These are phyloP conservation scores for Hortiboletus flavorubellus DNA, from an alignment of 768 basidiomycete genomes.

Conservation along the genomic window DNA sequence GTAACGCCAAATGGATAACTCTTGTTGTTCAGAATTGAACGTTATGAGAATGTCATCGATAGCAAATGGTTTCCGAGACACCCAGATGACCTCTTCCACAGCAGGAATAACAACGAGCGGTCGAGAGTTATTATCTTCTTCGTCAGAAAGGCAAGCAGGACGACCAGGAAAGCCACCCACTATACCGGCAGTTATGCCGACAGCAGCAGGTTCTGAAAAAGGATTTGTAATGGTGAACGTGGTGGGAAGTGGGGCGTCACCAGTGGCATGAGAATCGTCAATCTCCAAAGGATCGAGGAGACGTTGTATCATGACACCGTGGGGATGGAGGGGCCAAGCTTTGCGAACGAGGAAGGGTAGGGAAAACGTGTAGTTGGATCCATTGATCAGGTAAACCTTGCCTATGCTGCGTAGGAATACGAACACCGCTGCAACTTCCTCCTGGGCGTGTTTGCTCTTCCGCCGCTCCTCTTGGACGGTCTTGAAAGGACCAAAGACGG, in stretches of 20 bases:
- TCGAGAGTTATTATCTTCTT: constrained; percentile 49
- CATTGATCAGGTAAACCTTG: constrained; percentile 67
- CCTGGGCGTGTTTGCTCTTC: constrained; percentile 35
- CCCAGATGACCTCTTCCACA: constrained; percentile 63
- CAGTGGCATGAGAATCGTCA: constrained; percentile 60
- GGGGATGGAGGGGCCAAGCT: constrained; percentile 76
- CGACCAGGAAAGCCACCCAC: constrained; percentile 38
- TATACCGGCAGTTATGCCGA: constrained; percentile 66
- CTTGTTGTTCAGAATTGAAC: constrained; percentile 48
- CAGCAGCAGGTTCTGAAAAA: constrained; percentile 68
- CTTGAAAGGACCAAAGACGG: constrained; percentile 44
- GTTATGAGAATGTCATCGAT: constrained; percentile 55
- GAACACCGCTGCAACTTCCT: constrained; percentile 59
- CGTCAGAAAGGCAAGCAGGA: constrained; percentile 45
- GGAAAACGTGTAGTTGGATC: constrained; percentile 71
- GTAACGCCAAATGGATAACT: constrained; percentile 71
- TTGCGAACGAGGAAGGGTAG: constrained; percentile 76
- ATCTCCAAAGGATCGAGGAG: constrained; percentile 65
- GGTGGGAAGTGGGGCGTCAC: constrained; percentile 70
- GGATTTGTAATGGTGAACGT: constrained; percentile 77
- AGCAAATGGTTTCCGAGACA: constrained; percentile 42
- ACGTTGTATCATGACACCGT: constrained; percentile 78
- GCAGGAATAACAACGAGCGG: constrained; percentile 57
- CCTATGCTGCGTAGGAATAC: constrained; percentile 75
- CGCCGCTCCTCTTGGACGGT: constrained; percentile 38